Conservation (phyloP, 2,329 filamentous ascomycete genomes). For the Esteya vermicola region DNA sequence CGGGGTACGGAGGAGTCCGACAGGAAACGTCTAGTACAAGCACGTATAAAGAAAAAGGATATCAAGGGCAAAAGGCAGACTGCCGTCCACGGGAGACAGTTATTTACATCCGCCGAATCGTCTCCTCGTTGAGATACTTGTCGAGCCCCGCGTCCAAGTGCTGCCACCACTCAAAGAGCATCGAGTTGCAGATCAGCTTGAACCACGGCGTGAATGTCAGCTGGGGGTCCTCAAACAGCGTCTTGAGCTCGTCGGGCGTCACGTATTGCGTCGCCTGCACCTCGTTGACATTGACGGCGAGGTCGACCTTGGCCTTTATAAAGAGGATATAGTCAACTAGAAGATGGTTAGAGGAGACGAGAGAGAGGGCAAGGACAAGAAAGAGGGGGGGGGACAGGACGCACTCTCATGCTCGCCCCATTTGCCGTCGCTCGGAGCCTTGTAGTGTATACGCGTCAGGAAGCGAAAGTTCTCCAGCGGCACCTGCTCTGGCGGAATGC, state of each 20-base stretch:
- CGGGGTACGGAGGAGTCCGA: no score
- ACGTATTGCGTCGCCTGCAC: slow-evolving; percentile 77
- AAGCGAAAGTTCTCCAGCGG: slow-evolving; percentile 86
- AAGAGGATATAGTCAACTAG: slow-evolving; percentile 97
- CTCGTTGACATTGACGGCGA: slow-evolving; percentile 75
- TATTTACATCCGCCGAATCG: slow-evolving; percentile 67
- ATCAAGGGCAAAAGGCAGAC: no score
- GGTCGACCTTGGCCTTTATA: slow-evolving; percentile 83
- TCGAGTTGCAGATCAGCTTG: slow-evolving; percentile 93
- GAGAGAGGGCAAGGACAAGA: background rate
- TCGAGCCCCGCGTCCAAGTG: slow-evolving; percentile 69
- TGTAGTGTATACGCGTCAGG: slow-evolving; percentile 94
- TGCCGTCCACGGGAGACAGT: no score
- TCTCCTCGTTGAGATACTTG: slow-evolving; percentile 71
- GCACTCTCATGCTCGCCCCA: slow-evolving; percentile 98
- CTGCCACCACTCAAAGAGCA: slow-evolving; percentile 97
- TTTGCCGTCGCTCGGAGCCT: slow-evolving; percentile 89
- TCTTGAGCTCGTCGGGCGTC: slow-evolving; percentile 64
- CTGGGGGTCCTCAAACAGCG: slow-evolving; percentile 66
- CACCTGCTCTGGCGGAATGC: slow-evolving; percentile 79
- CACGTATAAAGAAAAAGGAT: no score
- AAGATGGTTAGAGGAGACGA: background rate
- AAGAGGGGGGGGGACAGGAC: background rate
- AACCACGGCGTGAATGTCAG: slow-evolving; percentile 97
- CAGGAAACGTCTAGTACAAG: no score